Conservation (phyloP, 306 rosid genomes). For the Casuarina equisetifolia region DNA sequence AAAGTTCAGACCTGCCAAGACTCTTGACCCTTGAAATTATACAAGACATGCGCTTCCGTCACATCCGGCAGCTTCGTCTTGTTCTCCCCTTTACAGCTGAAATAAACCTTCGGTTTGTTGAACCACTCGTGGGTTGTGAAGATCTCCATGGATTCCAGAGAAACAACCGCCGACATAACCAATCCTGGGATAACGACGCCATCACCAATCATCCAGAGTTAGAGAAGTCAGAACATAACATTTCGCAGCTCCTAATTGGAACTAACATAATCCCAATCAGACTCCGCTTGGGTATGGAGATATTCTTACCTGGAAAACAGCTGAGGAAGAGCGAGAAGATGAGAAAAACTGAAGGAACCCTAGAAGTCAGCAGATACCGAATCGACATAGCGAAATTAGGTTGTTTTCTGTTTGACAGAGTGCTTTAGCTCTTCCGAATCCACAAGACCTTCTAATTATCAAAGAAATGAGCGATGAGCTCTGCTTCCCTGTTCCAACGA, state of each 20-base stretch:
- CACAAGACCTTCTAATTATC: neutral
- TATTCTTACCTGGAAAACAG: constrained; percentile 52
- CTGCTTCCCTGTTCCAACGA: constrained; percentile 1
- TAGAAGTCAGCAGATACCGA: constrained; percentile 26
- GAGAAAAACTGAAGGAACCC: constrained; percentile 29
- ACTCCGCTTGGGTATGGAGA: neutral
- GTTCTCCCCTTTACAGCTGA: constrained; percentile 65
- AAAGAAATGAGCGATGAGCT: neutral
- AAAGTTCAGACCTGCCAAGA: constrained; percentile 79
- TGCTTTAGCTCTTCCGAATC: neutral
- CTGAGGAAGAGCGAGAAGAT: constrained; percentile 35
- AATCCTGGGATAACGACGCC: constrained; percentile 38
- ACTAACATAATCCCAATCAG: neutral
- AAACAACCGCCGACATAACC: constrained; percentile 52
- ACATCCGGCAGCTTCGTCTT: constrained; percentile 62
- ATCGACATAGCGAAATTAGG: constrained; percentile 46
- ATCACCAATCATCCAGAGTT: neutral
- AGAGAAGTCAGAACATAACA: neutral
- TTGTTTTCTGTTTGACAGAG: neutral
- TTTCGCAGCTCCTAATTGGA: neutral
- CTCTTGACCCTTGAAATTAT: constrained; percentile 74
- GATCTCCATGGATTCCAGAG: constrained; percentile 65
- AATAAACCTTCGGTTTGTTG: constrained; percentile 63
- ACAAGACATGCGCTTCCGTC: constrained; percentile 41
- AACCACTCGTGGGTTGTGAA: constrained; percentile 65